Percentiles rank a stretch among this genome's conserved stretches.
Evolutionary conservation across 306 rosid genomes (phyloP).

Genomic region (Crotalaria pallida): DNA sequence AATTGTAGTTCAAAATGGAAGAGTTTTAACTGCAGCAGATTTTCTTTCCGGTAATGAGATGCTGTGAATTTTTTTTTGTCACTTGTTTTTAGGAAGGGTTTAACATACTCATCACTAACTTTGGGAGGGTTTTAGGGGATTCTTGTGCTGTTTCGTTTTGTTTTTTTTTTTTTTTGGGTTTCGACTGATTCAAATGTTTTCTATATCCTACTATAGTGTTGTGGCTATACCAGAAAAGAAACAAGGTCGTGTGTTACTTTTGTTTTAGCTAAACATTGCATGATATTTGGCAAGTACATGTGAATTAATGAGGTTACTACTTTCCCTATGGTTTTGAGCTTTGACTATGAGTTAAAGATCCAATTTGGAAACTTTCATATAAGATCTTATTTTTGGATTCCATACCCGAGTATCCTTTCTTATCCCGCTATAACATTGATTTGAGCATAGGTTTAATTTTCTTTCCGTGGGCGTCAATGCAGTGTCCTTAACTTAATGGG

Average conservation of each 20-base stretch:
- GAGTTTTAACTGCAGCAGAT: neutral
- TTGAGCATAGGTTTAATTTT: no score
- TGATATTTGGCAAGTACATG: neutral
- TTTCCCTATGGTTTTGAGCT: neutral
- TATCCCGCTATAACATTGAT: no score
- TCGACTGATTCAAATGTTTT: constrained; percentile 17
- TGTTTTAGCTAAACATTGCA: neutral
- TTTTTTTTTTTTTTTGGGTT: neutral
- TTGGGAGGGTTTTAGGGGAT: neutral
- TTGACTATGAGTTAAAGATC: neutral
- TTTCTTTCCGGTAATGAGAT: neutral
- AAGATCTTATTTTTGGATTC: neutral
- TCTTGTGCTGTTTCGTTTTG: neutral
- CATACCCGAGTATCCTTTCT: no score
- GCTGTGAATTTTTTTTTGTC: neutral
- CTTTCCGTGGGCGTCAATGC: no score
- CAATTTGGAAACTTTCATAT: neutral
- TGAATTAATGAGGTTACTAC: neutral
- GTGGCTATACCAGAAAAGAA: neutral
- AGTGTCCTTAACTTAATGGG: no score
- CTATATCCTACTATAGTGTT: neutral
- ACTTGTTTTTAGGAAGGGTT: neutral
- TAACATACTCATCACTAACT: neutral
- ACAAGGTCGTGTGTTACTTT: neutral
- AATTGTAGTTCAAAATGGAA: neutral